Evolutionary conservation across 305 asterid species (phyloP), one percentile per base, ranked within the genome.

Genomic region (Nicotiana rustica): DNA sequence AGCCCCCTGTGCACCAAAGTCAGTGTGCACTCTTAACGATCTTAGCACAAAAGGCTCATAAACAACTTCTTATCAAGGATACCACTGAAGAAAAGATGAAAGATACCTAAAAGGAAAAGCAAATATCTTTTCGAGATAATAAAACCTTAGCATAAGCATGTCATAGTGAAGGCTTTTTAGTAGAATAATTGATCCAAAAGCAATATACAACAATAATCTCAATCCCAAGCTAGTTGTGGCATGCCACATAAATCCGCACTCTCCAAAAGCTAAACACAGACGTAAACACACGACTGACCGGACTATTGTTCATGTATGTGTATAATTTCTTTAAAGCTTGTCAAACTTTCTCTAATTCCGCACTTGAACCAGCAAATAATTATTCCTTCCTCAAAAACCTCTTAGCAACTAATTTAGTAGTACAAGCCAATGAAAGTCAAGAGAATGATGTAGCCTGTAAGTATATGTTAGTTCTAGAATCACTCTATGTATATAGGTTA

Each of bases 1-100:
- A 49, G 19, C 41, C 78, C 62, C 79, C 19, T 52, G 6, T 75
- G 64, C 65, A 49, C 64, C 44, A 25, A 75, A 52, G 15, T 62
- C 79, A 25, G 21, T 75, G 41, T 49, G 15, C 64, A 49, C 79
- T 75, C 64, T 75, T 7, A 25, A 21, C 8, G 4, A 75, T 49
- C 25, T 49, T 75, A 29, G 0, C 55, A 36, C 9, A 49, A 36
- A 47, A 71, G 38, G 61, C 41, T 49, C 15, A 75, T 14, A 52
- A 52, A 75, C 44, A 52, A 49, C 44, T 75, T 49, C 64, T 49
- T 49, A 10, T 49, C 57, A 10, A 49, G 13, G 57, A 49, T 49
- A 13, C 15, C 57, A 49, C 57, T 4, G 57, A 49, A 49, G 57
- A 49, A 49, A 4, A 49, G 5, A 49, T 49, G 57, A 49, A 49